Conservation (phyloP, 2,329 filamentous ascomycete genomes). For the Ophiostoma montium region DNA sequence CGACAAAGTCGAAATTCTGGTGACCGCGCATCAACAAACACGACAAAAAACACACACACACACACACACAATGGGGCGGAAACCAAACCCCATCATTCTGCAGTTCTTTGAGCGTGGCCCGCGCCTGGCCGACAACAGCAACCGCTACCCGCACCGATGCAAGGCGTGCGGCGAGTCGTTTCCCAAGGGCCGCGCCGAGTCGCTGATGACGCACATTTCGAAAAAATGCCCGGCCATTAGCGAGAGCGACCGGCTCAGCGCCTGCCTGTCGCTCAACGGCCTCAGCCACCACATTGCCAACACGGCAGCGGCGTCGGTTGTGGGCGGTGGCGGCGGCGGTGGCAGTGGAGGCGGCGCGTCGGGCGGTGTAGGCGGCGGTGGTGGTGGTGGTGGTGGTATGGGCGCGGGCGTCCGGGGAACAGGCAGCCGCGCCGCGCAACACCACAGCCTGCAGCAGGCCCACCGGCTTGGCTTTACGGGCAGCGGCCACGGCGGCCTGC, state of each 20-base stretch:
- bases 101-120: constrained; percentile 78
- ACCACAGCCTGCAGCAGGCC: constrained; percentile 2
- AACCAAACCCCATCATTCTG: constrained; percentile 71
- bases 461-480: constrained; percentile 3
- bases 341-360: neutral
- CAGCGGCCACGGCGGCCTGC: neutral
- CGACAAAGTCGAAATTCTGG: too few relatives aligned
- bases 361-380: neutral
- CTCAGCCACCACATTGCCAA: constrained; percentile 29
- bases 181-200: constrained; percentile 78
- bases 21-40: too few relatives aligned
- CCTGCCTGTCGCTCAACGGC: constrained; percentile 58
- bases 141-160: constrained; percentile 84
- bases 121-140: constrained; percentile 80
- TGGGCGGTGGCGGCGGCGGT: constrained; percentile 13
- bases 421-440: constrained; percentile 5
- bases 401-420: neutral
- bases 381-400: neutral
- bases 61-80: constrained; percentile 64
- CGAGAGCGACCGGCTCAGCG: constrained; percentile 60
- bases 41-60: too few relatives aligned
- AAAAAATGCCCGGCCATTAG: constrained; percentile 76
- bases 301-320: constrained; percentile 13
- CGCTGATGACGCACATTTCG: constrained; percentile 64
- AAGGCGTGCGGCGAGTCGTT: constrained; percentile 80